phyloP scores from a whole-genome alignment of 441 rosid genomes.

The Breynia disticha region DNA sequence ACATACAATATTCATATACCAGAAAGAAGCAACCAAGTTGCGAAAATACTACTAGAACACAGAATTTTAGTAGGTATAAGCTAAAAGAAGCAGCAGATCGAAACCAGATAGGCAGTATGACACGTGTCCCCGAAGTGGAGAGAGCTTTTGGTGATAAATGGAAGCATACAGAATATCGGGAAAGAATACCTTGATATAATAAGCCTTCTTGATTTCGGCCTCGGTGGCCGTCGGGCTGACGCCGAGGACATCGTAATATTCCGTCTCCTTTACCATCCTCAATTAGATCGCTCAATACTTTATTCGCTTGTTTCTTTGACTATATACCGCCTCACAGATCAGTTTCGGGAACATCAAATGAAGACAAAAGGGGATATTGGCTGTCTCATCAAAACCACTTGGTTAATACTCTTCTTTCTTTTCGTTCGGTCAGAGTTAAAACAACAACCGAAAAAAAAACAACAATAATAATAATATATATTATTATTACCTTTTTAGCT shows the following conservation, averaged over 20 bases:
- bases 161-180: neutral
- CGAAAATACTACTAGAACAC: neutral
- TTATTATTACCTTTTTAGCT: too few relatives aligned
- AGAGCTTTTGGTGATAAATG: neutral
- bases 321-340: too few relatives aligned
- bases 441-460: too few relatives aligned
- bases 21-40: neutral
- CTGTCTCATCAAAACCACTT: too few relatives aligned
- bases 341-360: too few relatives aligned
- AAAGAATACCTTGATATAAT: constrained; percentile 66
- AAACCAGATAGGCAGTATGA: neutral
- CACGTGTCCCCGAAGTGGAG: neutral
- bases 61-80: neutral
- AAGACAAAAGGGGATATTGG: too few relatives aligned
- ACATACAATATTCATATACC: neutral
- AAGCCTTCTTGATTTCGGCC: constrained; percentile 94
- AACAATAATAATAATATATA: too few relatives aligned
- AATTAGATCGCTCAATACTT: constrained; percentile 7
- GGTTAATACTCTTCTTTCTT: too few relatives aligned
- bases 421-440: too few relatives aligned
- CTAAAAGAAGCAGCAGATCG: too few relatives aligned
- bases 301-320: neutral
- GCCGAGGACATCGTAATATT: constrained; percentile 87
- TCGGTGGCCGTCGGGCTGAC: constrained; percentile 89
- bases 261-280: constrained; percentile 89